Evolutionary conservation across 495 filamentous ascomycete species (phyloP).

Genomic region (Penicillium roqueforti): DNA sequence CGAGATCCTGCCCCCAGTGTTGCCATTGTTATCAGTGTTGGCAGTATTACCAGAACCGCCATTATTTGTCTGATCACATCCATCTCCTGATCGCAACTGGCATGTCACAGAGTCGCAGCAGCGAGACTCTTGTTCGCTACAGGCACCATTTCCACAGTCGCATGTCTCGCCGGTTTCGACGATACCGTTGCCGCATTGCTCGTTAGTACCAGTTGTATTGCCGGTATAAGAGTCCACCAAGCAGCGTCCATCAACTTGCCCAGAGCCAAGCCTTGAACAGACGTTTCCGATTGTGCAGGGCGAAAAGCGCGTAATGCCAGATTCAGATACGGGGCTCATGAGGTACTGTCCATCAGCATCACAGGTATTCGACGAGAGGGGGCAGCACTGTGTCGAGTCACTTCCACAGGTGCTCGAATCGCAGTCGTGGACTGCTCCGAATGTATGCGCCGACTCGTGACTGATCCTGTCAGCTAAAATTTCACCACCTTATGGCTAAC

Average conservation of each 20-base stretch:
- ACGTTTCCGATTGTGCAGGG: constrained; percentile 85
- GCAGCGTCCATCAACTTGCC: constrained; percentile 63
- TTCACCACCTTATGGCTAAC: neutral
- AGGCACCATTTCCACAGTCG: constrained; percentile 74
- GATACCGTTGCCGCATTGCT: constrained; percentile 87
- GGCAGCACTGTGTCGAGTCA: constrained; percentile 76
- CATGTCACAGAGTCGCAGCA: constrained; percentile 88
- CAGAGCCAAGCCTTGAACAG: constrained; percentile 70
- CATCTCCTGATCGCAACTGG: constrained; percentile 63
- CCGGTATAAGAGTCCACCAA: constrained; percentile 56
- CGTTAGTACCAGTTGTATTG: constrained; percentile 65
- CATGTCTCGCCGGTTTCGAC: constrained; percentile 90
- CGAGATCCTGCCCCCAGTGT: no score
- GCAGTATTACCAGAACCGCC: neutral
- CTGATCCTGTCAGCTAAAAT: constrained; percentile 3
- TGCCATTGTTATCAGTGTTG: neutral
- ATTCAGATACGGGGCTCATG: constrained; percentile 82
- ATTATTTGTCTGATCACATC: constrained; percentile 63
- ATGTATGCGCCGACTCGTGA: constrained; percentile 87
- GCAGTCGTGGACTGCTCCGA: constrained; percentile 92
- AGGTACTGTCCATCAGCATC: constrained; percentile 69
- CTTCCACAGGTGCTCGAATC: constrained; percentile 55
- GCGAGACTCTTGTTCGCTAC: constrained; percentile 49
- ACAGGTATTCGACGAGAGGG: constrained; percentile 60
- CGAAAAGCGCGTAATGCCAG: constrained; percentile 70